Evolutionary conservation across 2,329 filamentous ascomycete species (phyloP), one percentile per base, ranked within the genome.

Genomic region (Mycosphaerella sp.): DNA sequence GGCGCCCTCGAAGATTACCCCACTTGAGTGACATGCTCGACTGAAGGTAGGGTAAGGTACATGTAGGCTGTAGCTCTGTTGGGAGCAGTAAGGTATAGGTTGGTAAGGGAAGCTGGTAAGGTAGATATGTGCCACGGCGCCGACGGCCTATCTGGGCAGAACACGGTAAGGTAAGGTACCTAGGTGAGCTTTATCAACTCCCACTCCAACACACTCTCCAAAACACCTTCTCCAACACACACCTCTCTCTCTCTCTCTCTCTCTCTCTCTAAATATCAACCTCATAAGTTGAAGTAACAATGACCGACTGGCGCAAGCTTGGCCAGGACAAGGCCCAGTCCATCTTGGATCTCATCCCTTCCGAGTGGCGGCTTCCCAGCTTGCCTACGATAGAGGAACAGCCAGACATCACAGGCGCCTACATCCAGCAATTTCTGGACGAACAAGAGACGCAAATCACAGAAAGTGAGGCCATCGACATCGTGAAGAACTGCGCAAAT

Each of bases 391-490:
- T 70, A 0, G 68, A 73, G 44, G 71, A 82, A 53, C 75, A 80
- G 51, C 73, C 73, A 59, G 79, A 81, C 64, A 73, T 82, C 7
- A 81, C 78, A 0, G 77, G 77, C 5, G 52, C 68, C 12, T 83
- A 78, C 56, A 75, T 82, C 39, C 74, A 78, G 27, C 74, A 81
- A 47, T 83, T 74, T 54, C 69, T 84, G 1, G 71, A 67, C 5
- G 50, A 72, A 16, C 64, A 71, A 36, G 81, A 84, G 59, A 69
- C 83, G 10, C 73, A 78, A 37, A 83, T 84, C 51, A 85, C 81
- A 0, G 78, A 82, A 59, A 78, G 75, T 4, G 76, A 80, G 61
- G 79, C 79, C 3, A 73, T 77, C 5, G 76, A 72, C 0, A 80
- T 84, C 50, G 75, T 77, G 0, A 68, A 74, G 43, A 75, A 76